These are phyloP conservation scores for Exophiala mesophila DNA, from an alignment of 2,329 filamentous ascomycete species.

Conservation along the genomic window DNA sequence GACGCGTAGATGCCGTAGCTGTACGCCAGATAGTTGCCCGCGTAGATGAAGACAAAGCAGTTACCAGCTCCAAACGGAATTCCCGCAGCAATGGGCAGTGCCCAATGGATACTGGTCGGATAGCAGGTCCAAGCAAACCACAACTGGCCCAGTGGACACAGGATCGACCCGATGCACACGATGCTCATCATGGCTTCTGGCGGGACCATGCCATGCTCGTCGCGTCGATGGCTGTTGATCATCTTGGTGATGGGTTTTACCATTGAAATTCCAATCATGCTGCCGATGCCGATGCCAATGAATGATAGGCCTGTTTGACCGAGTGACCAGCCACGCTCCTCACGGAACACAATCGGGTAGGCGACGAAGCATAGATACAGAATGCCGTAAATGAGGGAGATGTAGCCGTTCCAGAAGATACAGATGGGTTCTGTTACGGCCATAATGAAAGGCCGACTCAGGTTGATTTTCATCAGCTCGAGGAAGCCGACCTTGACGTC, in stretches of 20 bases:
- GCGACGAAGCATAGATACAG: conserved; percentile 87
- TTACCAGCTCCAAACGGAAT: conserved; percentile 77
- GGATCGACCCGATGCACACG: conserved; percentile 70
- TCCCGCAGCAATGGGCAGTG: conserved; percentile 71
- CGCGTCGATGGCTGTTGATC: conserved; percentile 70
- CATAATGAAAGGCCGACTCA: conserved; percentile 73
- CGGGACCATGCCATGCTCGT: conserved; percentile 68
- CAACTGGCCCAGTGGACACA: conserved; percentile 73
- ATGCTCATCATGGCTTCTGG: conserved; percentile 79
- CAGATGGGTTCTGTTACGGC: conserved; percentile 80
- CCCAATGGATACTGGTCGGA: conserved; percentile 72
- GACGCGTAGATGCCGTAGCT: conserved; percentile 79
- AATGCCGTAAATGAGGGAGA: conserved; percentile 76
- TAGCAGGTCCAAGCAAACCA: conserved; percentile 86
- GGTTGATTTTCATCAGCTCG: conserved; percentile 66
- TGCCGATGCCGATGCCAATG: conserved; percentile 61
- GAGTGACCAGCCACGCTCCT: conserved; percentile 70
- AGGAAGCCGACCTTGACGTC: conserved; percentile 64
- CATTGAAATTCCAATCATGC: conserved; percentile 46
- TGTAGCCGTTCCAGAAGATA: conserved; percentile 68
- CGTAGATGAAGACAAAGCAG: conserved; percentile 74
- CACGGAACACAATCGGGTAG: conserved; percentile 77
- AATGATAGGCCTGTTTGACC: conserved; percentile 74
- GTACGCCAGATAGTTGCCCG: conserved; percentile 71
- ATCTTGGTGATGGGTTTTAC: conserved; percentile 69